Percentiles rank a stretch among this genome's conserved stretches.
These are phyloP conservation scores for Leavenworthia alabamica DNA, from an alignment of 345 rosid genomes.

Conservation along the genomic window DNA sequence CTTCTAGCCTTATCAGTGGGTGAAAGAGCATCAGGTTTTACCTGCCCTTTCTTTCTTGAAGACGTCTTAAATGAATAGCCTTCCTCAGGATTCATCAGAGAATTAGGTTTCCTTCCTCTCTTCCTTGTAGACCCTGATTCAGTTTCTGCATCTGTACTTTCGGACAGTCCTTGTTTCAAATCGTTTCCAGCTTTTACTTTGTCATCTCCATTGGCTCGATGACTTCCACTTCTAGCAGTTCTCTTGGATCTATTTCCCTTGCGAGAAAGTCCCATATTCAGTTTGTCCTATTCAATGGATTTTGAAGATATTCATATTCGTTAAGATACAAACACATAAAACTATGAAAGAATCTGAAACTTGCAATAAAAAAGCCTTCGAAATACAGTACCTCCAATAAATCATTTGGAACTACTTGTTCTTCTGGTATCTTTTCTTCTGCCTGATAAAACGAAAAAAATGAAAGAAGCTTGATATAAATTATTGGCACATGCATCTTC, in stretches of 20 bases:
- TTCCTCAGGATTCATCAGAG: constrained; percentile 62
- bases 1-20: constrained; percentile 8
- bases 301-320: constrained; percentile 13
- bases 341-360: not conserved
- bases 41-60: constrained; percentile 27
- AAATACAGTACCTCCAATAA: constrained; percentile 22
- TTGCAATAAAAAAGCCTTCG: not conserved
- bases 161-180: constrained; percentile 20
- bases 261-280: not conserved
- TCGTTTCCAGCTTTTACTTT: not conserved
- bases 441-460: constrained; percentile 19
- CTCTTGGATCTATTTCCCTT: constrained; percentile 24
- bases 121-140: constrained; percentile 32
- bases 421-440: constrained; percentile 10
- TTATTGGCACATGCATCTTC: constrained; percentile 14
- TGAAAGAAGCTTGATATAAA: not conserved
- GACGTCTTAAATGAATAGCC: constrained; percentile 35
- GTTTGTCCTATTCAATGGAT: constrained; percentile 21
- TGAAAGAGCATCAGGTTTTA: constrained; percentile 27
- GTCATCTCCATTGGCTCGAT: constrained; percentile 8
- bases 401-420: constrained; percentile 11
- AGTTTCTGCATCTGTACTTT: constrained; percentile 34
- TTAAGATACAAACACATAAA: constrained; percentile 3
- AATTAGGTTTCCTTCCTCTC: constrained; percentile 60
- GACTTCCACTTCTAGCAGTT: constrained; percentile 3